Evolutionary conservation across 2,329 filamentous ascomycete species (phyloP).

Genomic region (Microdochium trichocladiopsis): DNA sequence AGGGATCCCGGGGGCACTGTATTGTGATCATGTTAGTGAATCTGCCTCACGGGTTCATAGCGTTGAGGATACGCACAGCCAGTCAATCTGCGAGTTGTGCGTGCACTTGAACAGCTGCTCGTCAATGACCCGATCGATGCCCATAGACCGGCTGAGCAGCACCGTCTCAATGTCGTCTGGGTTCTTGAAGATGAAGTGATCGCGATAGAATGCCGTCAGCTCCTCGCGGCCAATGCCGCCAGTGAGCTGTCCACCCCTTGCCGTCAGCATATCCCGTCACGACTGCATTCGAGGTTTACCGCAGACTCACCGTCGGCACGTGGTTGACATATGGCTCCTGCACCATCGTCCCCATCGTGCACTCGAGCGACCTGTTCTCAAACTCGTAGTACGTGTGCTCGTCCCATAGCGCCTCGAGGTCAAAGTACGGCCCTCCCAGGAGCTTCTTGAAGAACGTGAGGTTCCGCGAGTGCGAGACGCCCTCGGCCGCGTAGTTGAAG

Average conservation of each 20-base stretch:
- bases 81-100: constrained; percentile 49
- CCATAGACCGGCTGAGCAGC: constrained; percentile 56
- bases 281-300: no score
- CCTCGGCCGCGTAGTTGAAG: constrained; percentile 37
- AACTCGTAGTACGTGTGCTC: constrained; percentile 56
- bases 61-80: constrained; percentile 42
- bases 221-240: constrained; percentile 55
- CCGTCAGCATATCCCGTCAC: background rate
- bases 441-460: constrained; percentile 46
- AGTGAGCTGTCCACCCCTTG: no score
- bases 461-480: constrained; percentile 46
- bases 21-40: constrained; percentile 40
- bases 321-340: constrained; percentile 60
- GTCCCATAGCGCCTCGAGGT: constrained; percentile 59
- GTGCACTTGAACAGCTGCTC: constrained; percentile 54
- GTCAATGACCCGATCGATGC: constrained; percentile 57
- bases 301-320: constrained; percentile 43
- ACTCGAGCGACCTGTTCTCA: constrained; percentile 44
- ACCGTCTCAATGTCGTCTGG: constrained; percentile 44
- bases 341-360: constrained; percentile 59
- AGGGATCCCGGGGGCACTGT: constrained; percentile 43
- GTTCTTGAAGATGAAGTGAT: constrained; percentile 58
- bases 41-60: no score
- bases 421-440: constrained; percentile 47
- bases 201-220: constrained; percentile 55